Conservation (phyloP, 169 alveolate genomes). For the Eimeria praecox region DNA sequence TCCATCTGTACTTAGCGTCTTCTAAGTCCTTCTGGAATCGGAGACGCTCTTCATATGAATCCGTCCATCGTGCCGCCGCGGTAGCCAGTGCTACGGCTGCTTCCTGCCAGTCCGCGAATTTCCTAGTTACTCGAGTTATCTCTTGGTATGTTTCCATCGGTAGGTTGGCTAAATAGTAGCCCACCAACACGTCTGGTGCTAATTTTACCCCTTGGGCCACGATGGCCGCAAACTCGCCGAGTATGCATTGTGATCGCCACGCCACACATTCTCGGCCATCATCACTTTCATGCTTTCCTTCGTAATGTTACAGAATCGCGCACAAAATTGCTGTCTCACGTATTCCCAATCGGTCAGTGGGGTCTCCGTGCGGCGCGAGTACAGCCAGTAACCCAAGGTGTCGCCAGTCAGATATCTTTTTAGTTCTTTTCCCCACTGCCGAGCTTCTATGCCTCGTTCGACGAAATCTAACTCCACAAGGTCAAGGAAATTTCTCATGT, state of each 20-base stretch:
- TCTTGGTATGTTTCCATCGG: too few relatives aligned
- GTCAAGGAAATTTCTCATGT: conserved; percentile 2
- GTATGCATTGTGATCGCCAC: too few relatives aligned
- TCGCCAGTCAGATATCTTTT: too few relatives aligned
- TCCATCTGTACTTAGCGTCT: neutral
- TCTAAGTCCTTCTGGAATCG: neutral
- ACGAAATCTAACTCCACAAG: conserved; percentile 20
- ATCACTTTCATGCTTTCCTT: neutral
- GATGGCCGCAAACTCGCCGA: too few relatives aligned
- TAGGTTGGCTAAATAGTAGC: too few relatives aligned
- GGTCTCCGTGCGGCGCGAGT: neutral
- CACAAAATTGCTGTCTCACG: neutral
- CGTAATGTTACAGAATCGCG: neutral
- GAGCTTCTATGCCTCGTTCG: neutral
- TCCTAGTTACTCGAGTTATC: too few relatives aligned
- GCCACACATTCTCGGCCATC: too few relatives aligned
- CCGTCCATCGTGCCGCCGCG: too few relatives aligned
- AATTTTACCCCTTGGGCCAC: too few relatives aligned
- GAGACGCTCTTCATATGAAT: neutral
- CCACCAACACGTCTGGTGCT: too few relatives aligned
- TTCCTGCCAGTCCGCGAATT: neutral
- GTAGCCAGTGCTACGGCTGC: neutral
- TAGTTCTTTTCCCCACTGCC: conserved; percentile 31
- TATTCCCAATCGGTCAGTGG: conserved; percentile 9
- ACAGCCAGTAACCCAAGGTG: conserved; percentile 36